Base-by-base conservation (phyloP, 2,329 filamentous ascomycete species). In the Aspergillus neoniger region DNA sequence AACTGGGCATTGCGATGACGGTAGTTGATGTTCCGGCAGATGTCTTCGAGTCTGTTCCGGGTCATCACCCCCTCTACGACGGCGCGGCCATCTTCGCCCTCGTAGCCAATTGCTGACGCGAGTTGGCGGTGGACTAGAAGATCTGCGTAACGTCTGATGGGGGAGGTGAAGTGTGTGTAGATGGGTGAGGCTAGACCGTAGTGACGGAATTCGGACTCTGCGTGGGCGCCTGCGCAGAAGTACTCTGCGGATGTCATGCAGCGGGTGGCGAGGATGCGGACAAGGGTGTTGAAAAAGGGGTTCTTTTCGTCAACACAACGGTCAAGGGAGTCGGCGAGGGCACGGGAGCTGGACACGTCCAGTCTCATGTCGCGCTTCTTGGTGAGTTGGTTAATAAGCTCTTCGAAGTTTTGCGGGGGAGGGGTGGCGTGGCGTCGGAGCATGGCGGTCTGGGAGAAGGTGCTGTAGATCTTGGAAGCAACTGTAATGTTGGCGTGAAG, bases 241-340 rank as follows among this genome's bases (percentile, higher is more conserved):
- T 99, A 99, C 79, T 99, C 95, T 63, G 95, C 95, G 57, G 92
- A 95, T 83, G 96, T 96, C 95, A 99, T 99, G 85, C 95, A 99
- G 21, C 95, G 89, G 8, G 95, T 99, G 9, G 95, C 95, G 81
- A 99, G 91, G 79, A 99, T 96, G 74, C 95, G 91, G 68, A 99
- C 89, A 23, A 99, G 87, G 2, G 94, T 99, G 83, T 99, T 99
- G 85, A 99, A 98, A 82, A 97, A 99, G 28, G 94, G 92, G 70
- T 98, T 91, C 9, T 81, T 74, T 0, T 87, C 79, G 72, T 97
- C 93, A 51, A 89, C 83, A 74, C 95, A 99, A 36, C 79, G 81
- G 76, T 99, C 95, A 1, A 99, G 85, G 17, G 92, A 96, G 76
- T 96, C 92, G 55, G 96, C 95, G 14, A 99, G 85, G n/a, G 93